A percentile compares a stretch with the other conserved stretches of the same genome.
Evolutionary conservation across 306 rosid species (phyloP).

Genomic region (Quercus engelmannii): DNA sequence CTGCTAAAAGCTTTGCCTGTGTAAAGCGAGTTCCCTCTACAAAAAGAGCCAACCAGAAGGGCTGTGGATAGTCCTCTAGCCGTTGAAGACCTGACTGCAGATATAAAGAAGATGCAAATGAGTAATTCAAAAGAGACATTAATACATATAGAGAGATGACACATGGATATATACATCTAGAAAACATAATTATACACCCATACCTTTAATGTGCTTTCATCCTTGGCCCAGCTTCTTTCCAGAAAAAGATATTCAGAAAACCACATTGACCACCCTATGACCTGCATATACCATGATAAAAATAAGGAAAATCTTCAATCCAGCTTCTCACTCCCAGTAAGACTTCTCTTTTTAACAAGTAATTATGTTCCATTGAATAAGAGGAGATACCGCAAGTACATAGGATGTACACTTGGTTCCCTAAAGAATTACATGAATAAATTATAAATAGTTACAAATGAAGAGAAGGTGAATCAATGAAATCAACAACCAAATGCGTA

Average conservation of each 20-base stretch:
- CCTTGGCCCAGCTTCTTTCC: slow-evolving; percentile 97
- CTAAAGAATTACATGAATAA: too few species aligned
- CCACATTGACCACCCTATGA: slow-evolving; percentile 99
- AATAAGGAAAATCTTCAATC: neutral
- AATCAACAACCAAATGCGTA: too few species aligned
- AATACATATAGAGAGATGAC: neutral
- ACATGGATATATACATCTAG: neutral
- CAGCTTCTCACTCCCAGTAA: neutral
- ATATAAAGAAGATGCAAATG: slow-evolving; percentile 26
- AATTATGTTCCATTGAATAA: too few species aligned
- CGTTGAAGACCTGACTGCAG: slow-evolving; percentile 76
- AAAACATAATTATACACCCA: slow-evolving; percentile 7
- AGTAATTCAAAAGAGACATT: slow-evolving; percentile 10
- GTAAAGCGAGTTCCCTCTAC: slow-evolving; percentile 98
- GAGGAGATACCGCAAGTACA: too few species aligned
- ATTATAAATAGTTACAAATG: too few species aligned
- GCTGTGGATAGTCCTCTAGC: slow-evolving; percentile 73
- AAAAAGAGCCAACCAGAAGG: slow-evolving; percentile 96
- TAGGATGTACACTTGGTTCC: too few species aligned
- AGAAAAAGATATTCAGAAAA: slow-evolving; percentile 89
- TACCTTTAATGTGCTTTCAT: slow-evolving; percentile 88
- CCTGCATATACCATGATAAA: slow-evolving; percentile 40
- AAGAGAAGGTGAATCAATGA: too few species aligned
- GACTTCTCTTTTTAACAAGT: too few species aligned
- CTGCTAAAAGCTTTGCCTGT: slow-evolving; percentile 77